Evolutionary conservation across 306 rosid species (phyloP).

Genomic region (Acmispon strigosus): DNA sequence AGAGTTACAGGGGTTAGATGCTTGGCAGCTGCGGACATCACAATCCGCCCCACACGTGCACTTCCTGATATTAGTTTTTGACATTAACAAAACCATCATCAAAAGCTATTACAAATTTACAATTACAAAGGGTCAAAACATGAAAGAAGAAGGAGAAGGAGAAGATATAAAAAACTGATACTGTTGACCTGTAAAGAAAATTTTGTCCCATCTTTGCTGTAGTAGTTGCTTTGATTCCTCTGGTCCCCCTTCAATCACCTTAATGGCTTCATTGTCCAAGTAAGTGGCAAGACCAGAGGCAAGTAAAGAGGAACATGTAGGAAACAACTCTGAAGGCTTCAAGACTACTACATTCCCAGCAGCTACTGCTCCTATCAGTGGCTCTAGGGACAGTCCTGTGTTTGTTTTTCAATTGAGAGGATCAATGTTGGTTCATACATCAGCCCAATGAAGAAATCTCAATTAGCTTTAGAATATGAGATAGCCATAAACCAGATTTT

Average conservation of each 20-base stretch:
- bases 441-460: too few relatives aligned
- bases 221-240: constrained; percentile 35
- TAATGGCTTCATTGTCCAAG: constrained; percentile 48
- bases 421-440: too few relatives aligned
- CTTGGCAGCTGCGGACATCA: constrained; percentile 62
- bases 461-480: too few relatives aligned
- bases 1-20: constrained; percentile 64
- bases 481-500: too few relatives aligned
- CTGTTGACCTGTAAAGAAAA: constrained; percentile 59
- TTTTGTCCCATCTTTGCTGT: constrained; percentile 64
- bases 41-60: constrained; percentile 45
- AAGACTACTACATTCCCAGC: constrained; percentile 64
- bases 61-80: constrained; percentile 41
- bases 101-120: too few relatives aligned
- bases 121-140: too few relatives aligned
- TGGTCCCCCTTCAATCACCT: constrained; percentile 55
- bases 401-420: background rate
- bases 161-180: too few relatives aligned
- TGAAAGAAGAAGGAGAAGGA: background rate
- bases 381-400: constrained; percentile 69
- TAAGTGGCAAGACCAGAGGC: constrained; percentile 34
- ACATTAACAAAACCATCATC: background rate
- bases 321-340: constrained; percentile 65
- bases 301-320: constrained; percentile 46
- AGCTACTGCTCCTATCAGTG: constrained; percentile 78